Evolutionary conservation across 1,284 basidiomycete genomes (phyloP).

Genomic region (Tilletia horrida): DNA sequence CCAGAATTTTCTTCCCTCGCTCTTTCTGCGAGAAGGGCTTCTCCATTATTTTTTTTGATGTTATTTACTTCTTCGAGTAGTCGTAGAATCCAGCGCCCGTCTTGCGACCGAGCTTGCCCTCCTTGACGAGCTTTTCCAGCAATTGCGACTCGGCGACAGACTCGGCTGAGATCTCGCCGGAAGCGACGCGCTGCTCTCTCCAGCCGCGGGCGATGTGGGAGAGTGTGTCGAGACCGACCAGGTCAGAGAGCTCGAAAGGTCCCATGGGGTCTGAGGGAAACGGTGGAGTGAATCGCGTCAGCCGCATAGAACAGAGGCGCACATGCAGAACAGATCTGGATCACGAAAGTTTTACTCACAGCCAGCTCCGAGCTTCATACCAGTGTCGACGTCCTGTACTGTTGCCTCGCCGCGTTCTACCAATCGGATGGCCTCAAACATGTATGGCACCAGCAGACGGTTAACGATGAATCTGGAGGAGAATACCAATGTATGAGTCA

Average conservation of each 20-base stretch:
- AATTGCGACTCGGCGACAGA: conserved; percentile 58
- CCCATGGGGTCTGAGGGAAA: conserved; percentile 54
- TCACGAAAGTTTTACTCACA: too few relatives aligned
- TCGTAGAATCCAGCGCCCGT: conserved; percentile 59
- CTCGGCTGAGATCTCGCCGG: conserved; percentile 57
- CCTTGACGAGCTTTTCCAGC: conserved; percentile 60
- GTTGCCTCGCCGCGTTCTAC: conserved; percentile 63
- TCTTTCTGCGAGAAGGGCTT: too few relatives aligned
- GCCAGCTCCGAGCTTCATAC: conserved; percentile 64
- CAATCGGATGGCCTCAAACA: conserved; percentile 63
- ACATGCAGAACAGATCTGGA: too few relatives aligned
- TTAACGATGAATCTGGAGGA: conserved; percentile 60
- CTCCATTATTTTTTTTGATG: not conserved
- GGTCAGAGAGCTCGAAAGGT: conserved; percentile 63
- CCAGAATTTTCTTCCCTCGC: not conserved
- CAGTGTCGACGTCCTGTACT: conserved; percentile 62
- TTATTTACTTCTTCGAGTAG: conserved; percentile 46
- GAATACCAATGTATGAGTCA: too few relatives aligned
- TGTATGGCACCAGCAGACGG: conserved; percentile 60
- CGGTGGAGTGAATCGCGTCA: not conserved
- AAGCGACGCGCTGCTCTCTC: conserved; percentile 58
- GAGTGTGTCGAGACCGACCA: conserved; percentile 60
- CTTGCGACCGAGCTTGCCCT: conserved; percentile 62
- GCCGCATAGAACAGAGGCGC: not conserved
- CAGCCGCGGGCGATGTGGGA: conserved; percentile 61